A percentile compares a stretch with the other conserved stretches of the same genome.
Conservation (phyloP, 1,139 yeast species). For the Kodamaea arcana region DNA sequence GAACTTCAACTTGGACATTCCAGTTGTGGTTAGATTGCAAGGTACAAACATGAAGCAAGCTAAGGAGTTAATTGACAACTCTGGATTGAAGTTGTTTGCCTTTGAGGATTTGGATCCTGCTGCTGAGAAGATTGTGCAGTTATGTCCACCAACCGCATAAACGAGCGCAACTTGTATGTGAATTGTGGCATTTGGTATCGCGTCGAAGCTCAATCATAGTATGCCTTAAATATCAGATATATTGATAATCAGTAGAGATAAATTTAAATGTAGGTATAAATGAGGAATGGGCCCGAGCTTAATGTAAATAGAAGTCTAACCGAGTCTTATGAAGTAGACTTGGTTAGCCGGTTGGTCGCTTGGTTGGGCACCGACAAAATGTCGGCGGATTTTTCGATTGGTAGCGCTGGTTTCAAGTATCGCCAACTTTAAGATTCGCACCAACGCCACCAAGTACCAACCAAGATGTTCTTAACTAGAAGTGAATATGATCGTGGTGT, state of each 20-base stretch:
- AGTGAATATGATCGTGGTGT: constrained; percentile 99
- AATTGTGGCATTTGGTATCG: no score
- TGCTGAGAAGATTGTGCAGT: constrained; percentile 88
- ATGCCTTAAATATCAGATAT: no score
- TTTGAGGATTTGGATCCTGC: constrained; percentile 95
- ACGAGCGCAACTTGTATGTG: no score
- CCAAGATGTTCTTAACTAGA: constrained; percentile 95
- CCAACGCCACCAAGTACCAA: neutral
- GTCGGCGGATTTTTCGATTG: no score
- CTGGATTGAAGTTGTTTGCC: constrained; percentile 90
- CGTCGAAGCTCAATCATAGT: no score
- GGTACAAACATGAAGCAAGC: constrained; percentile 95
- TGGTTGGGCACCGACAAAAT: no score
- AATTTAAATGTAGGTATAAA: no score
- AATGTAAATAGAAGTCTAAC: no score
- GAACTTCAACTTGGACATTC: constrained; percentile 61
- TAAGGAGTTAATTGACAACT: constrained; percentile 76
- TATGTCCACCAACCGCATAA: constrained; percentile 50
- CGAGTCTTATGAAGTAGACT: no score
- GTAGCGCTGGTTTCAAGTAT: neutral
- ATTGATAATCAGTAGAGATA: no score
- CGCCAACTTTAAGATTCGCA: neutral
- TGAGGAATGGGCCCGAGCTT: no score
- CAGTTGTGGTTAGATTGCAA: constrained; percentile 96
- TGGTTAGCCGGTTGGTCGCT: no score